Conservation (phyloP, 352 stramenopile genomes). For the Phytophthora megakarya region DNA sequence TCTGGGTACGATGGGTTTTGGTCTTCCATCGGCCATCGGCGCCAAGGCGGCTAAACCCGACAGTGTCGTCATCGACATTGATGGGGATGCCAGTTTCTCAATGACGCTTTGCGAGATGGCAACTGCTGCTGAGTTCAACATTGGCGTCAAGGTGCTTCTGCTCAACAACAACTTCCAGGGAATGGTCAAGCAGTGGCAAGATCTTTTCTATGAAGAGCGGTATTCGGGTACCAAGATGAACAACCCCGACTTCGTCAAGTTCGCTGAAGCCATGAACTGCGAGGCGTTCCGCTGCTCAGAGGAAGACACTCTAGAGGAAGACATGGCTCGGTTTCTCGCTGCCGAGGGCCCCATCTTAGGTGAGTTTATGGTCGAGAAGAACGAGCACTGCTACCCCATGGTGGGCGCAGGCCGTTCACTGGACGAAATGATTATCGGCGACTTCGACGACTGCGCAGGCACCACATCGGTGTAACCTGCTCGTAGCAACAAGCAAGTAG, state of each 20-base stretch:
- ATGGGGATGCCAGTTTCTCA: constrained; percentile 96
- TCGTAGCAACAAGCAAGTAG: constrained; percentile 22
- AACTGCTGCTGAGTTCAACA: constrained; percentile 93
- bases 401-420: constrained; percentile 90
- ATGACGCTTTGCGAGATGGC: constrained; percentile 98
- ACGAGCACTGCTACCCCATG: constrained; percentile 95
- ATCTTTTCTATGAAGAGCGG: constrained; percentile 96
- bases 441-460: constrained; percentile 93
- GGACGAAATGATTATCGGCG: constrained; percentile 96
- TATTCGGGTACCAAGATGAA: constrained; percentile 91
- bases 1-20: constrained; percentile 96
- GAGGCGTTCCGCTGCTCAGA: constrained; percentile 89
- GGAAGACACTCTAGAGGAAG: constrained; percentile 89
- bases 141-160: constrained; percentile 95
- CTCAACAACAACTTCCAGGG: constrained; percentile 97
- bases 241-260: constrained; percentile 94
- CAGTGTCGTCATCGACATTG: constrained; percentile 89
- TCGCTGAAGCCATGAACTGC: constrained; percentile 94
- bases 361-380: constrained; percentile 94
- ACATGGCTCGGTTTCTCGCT: constrained; percentile 94
- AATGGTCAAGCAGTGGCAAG: constrained; percentile 98
- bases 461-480: constrained; percentile 89
- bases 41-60: constrained; percentile 93
- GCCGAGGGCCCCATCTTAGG: constrained; percentile 94
- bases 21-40: constrained; percentile 93